Conservation (phyloP, 2,329 filamentous ascomycete species). For the Trichoderma koningiopsis region DNA sequence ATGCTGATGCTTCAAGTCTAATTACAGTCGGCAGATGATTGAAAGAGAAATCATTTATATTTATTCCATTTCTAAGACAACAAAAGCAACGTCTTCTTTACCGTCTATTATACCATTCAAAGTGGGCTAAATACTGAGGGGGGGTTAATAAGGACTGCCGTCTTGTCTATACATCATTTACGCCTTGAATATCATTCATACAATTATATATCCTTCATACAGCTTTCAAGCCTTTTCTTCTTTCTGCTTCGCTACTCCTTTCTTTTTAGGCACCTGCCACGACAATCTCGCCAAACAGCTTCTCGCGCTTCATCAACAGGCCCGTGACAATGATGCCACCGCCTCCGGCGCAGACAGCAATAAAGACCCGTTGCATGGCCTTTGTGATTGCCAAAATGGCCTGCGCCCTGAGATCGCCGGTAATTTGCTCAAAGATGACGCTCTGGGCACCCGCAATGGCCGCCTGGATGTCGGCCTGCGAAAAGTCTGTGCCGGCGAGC, state of each 20-base stretch:
- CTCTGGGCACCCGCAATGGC: conserved; percentile 26
- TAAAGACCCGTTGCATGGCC: conserved; percentile 23
- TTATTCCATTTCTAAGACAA: background rate
- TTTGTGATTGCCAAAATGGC: conserved; percentile 24
- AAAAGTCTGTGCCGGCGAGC: conserved; percentile 1
- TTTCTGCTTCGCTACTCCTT: background rate
- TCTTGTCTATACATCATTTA: background rate
- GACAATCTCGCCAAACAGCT: conserved; percentile 26
- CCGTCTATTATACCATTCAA: background rate
- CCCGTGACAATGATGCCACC: conserved; percentile 7
- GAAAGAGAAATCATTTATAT: background rate
- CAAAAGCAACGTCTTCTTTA: background rate
- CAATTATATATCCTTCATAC: background rate
- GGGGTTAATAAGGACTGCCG: background rate
- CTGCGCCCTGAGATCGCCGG: background rate
- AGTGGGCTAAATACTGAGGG: background rate
- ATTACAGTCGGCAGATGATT: background rate
- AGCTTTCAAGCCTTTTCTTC: background rate
- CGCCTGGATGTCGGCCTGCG: conserved; percentile 21
- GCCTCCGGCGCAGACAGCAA: conserved; percentile 18
- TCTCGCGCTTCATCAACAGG: conserved; percentile 26
- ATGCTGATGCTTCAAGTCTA: conserved; percentile 6
- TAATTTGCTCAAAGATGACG: conserved; percentile 22
- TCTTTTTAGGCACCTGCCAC: background rate
- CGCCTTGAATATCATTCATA: background rate